Conservation (phyloP, 768 basidiomycete genomes). For the Paxillus ammoniavirescens region DNA sequence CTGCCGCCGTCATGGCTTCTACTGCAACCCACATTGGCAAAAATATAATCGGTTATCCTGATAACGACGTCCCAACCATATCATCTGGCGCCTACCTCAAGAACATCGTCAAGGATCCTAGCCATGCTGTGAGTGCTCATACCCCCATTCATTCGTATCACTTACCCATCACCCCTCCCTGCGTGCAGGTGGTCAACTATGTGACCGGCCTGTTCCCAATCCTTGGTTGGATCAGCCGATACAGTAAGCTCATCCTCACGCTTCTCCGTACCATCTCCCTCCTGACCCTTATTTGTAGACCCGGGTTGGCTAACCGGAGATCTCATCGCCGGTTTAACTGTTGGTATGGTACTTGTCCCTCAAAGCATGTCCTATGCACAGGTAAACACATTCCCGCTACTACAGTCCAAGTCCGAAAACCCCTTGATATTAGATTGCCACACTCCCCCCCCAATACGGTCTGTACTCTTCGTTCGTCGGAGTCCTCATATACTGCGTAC, state of each 20-base stretch:
- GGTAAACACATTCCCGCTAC: constrained; percentile 34
- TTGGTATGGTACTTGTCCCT: constrained; percentile 93
- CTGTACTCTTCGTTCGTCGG: constrained; percentile 94
- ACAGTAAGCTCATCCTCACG: constrained; percentile 53
- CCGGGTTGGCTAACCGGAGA: constrained; percentile 83
- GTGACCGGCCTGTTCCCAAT: constrained; percentile 81
- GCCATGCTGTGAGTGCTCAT: constrained; percentile 42
- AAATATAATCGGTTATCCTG: constrained; percentile 57
- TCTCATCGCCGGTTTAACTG: constrained; percentile 86
- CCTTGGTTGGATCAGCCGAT: constrained; percentile 79
- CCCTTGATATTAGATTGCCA: constrained; percentile 60
- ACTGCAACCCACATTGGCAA: constrained; percentile 52
- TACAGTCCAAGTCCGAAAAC: not conserved
- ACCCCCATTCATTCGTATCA: not conserved
- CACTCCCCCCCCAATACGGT: constrained; percentile 83
- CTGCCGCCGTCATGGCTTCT: constrained; percentile 31
- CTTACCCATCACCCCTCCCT: constrained; percentile 1
- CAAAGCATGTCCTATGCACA: constrained; percentile 90
- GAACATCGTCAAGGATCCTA: constrained; percentile 43
- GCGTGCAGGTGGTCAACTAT: constrained; percentile 60
- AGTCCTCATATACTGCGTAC: constrained; percentile 77
- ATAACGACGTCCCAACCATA: constrained; percentile 56
- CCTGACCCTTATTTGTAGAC: constrained; percentile 38
- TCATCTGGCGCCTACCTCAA: constrained; percentile 56
- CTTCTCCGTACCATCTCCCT: constrained; percentile 3